Evolutionary conservation across 441 rosid species (phyloP).

Genomic region (Bruguiera hainesii): DNA sequence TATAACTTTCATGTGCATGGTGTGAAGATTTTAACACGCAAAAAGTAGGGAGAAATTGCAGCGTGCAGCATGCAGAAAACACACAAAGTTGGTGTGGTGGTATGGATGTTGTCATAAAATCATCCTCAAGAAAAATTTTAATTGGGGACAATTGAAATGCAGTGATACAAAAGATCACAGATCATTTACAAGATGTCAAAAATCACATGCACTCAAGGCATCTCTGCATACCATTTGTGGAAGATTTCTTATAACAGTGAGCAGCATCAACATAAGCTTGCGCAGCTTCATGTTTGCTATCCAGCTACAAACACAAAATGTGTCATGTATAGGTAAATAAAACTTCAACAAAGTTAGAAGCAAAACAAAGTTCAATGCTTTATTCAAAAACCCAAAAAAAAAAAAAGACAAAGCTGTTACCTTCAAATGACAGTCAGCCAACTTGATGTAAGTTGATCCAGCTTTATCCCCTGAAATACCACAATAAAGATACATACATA

Average conservation of each 20-base stretch:
- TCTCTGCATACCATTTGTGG: constrained; percentile 26
- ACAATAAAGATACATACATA: not conserved
- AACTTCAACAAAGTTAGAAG: not conserved
- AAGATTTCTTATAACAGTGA: constrained; percentile 41
- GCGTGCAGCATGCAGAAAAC: not conserved
- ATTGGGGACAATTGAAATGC: not conserved
- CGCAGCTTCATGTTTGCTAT: constrained; percentile 46
- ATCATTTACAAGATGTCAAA: not conserved
- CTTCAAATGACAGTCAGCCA: constrained; percentile 39
- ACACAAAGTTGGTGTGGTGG: not conserved
- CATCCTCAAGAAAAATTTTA: not conserved
- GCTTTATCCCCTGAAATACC: constrained; percentile 40
- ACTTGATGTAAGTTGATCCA: constrained; percentile 32
- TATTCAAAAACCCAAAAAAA: not conserved
- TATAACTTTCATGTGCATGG: not conserved
- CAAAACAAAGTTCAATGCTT: not conserved
- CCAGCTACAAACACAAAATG: constrained; percentile 19
- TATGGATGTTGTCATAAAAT: not conserved
- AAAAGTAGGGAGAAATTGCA: not conserved
- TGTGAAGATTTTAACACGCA: not conserved
- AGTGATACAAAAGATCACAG: not conserved
- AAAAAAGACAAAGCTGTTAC: constrained; percentile 1
- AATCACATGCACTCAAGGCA: not conserved
- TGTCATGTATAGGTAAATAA: not conserved
- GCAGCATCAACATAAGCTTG: constrained; percentile 40